A percentile compares a stretch with the other conserved stretches of the same genome.
phyloP scores from a whole-genome alignment of 1,284 basidiomycete genomes.

The Cutaneotrichosporon mucoides region DNA sequence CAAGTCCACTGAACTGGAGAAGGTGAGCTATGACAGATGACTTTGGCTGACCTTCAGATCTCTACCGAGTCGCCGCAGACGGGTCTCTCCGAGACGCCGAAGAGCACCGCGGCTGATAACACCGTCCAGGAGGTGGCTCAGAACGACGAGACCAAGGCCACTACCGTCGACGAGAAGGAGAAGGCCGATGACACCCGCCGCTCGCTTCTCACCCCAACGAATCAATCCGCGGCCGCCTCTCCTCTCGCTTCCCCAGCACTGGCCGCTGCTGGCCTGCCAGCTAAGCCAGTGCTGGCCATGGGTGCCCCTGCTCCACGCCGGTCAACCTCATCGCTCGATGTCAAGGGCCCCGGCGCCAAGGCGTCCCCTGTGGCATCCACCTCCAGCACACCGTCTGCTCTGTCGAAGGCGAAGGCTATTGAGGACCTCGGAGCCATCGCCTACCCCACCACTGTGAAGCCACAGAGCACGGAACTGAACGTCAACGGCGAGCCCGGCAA shows the following conservation, averaged over 20 bases:
- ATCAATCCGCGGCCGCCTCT: slow-evolving; percentile 31
- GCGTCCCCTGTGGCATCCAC: slow-evolving; percentile 38
- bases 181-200: slow-evolving; percentile 31
- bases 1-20: too few relatives aligned
- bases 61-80: too few relatives aligned
- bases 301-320: slow-evolving; percentile 35
- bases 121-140: slow-evolving; percentile 33
- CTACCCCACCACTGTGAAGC: slow-evolving; percentile 80
- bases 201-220: slow-evolving; percentile 29
- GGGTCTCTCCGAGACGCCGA: slow-evolving; percentile 16
- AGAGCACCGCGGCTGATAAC: slow-evolving; percentile 33
- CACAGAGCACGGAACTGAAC: slow-evolving; percentile 83
- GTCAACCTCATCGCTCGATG: slow-evolving; percentile 65
- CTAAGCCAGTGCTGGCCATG: slow-evolving; percentile 44
- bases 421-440: slow-evolving; percentile 71
- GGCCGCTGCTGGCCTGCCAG: slow-evolving; percentile 44
- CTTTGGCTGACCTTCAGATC: too few relatives aligned
- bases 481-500: slow-evolving; percentile 74
- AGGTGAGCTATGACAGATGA: too few relatives aligned
- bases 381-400: slow-evolving; percentile 55
- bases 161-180: slow-evolving; percentile 14
- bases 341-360: slow-evolving; percentile 45
- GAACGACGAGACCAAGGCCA: slow-evolving; percentile 36
- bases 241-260: slow-evolving; percentile 42
- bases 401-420: slow-evolving; percentile 72